Evolutionary conservation across 768 basidiomycete species (phyloP).

Genomic region (Heimioporus sp.): DNA sequence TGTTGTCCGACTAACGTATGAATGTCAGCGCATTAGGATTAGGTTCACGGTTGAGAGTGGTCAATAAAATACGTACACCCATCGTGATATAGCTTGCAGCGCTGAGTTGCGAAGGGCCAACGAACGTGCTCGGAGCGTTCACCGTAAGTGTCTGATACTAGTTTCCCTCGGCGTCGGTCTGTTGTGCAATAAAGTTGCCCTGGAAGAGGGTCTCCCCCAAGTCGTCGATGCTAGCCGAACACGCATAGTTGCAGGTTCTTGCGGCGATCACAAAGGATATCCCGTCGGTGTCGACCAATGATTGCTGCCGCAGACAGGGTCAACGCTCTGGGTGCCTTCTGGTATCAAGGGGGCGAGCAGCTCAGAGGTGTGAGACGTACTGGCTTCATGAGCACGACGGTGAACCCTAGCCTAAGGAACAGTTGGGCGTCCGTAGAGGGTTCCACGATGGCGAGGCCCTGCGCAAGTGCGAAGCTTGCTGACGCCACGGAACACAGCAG

Average conservation of each 20-base stretch:
- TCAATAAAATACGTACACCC: constrained; percentile 5
- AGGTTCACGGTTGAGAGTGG: too few relatives aligned
- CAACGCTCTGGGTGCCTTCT: neutral
- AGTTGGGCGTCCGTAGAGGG: constrained; percentile 35
- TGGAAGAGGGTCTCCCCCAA: constrained; percentile 1
- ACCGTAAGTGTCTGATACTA: constrained; percentile 1
- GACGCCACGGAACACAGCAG: constrained; percentile 9
- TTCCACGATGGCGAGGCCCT: constrained; percentile 34
- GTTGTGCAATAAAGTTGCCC: neutral
- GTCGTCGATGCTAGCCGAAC: neutral
- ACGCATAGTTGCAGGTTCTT: neutral
- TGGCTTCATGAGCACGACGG: constrained; percentile 39
- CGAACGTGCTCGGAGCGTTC: neutral
- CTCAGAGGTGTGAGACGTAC: constrained; percentile 28
- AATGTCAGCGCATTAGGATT: too few relatives aligned
- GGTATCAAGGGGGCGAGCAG: too few relatives aligned
- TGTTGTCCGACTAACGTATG: too few relatives aligned
- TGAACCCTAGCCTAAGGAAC: constrained; percentile 31
- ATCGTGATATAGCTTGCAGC: neutral
- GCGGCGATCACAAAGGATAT: constrained; percentile 6
- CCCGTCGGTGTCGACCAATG: neutral
- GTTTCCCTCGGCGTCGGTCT: neutral
- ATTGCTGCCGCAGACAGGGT: too few relatives aligned
- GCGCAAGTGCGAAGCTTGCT: constrained; percentile 34
- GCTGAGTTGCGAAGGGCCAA: neutral